Conservation (phyloP, 345 rosid species). For the Eucalyptus sideroxylon region DNA sequence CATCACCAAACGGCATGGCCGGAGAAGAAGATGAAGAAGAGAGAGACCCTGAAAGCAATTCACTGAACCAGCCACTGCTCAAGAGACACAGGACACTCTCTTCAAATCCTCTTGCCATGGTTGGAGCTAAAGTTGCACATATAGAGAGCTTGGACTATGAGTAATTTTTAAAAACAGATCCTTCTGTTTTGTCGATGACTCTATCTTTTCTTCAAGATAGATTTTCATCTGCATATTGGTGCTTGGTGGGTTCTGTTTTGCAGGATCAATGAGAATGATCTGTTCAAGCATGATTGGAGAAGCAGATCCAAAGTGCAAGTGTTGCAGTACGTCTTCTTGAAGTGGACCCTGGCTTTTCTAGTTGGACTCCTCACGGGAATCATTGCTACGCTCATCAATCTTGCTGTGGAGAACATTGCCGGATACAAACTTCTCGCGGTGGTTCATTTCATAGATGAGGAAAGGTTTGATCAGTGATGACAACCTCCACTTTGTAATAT, state of each 20-base stretch:
- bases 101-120: slow-evolving; percentile 68
- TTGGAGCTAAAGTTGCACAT: slow-evolving; percentile 78
- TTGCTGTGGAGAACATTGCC: slow-evolving; percentile 84
- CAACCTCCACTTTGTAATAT: not conserved
- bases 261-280: slow-evolving; percentile 89
- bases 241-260: not conserved
- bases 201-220: not conserved
- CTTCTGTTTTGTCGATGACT: not conserved
- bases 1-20: not conserved
- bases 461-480: slow-evolving; percentile 23
- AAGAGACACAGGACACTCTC: slow-evolving; percentile 65
- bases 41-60: slow-evolving; percentile 57
- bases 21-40: slow-evolving; percentile 27
- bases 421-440: slow-evolving; percentile 85
- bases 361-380: slow-evolving; percentile 81
- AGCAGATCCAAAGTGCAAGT: slow-evolving; percentile 77
- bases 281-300: slow-evolving; percentile 97
- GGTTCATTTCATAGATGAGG: slow-evolving; percentile 35
- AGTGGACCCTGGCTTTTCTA: slow-evolving; percentile 76
- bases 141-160: slow-evolving; percentile 91
- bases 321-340: slow-evolving; percentile 66
- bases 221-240: not conserved
- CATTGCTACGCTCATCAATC: slow-evolving; percentile 74
- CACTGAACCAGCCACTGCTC: slow-evolving; percentile 59
- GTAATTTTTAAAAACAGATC: slow-evolving; percentile 12